Base-by-base conservation (phyloP, 2,329 filamentous ascomycete genomes). In the Boeremia lycopersici region DNA sequence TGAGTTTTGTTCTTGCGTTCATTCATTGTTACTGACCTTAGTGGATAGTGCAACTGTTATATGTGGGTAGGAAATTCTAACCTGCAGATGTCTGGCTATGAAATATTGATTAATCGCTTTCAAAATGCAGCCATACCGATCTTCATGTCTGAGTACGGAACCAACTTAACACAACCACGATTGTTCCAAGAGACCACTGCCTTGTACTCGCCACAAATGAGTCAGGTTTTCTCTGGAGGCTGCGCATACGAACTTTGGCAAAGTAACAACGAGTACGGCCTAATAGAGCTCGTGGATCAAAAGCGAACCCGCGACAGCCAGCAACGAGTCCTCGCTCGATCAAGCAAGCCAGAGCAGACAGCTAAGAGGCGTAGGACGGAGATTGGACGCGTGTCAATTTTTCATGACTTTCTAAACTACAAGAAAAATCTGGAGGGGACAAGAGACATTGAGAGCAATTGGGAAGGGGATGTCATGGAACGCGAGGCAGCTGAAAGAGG, bases 231-330 rank as follows among this genome's bases (percentile, higher is more conserved):
- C 31, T 61, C 56, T n/a, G 59, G 56, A 38, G 56, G 59, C 17
- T 59, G 52, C 12, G 59, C 23, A 2, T 61, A 61, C 31, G 52
- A 53, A 28, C 56, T 59, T 19, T 59, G 48, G 48, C 34, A 61
- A 38, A 15, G 25, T 10, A 0, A 35, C 6, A 61, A 61, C 25
- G 26, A 15, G 12, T 59, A 61, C 30, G 56, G 59, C 0, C 41
- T 61, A 4, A 47, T 59, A 2, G 48, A 61, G 13, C 17, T 57
- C 13, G 10, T 52, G 4, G 9, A 41, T 13, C 23, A 55, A 28
- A 34, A 46, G 12, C 40, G 41, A 19, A 8, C 8, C 13, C 40
- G 25, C 8, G 12, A 10, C 6, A 34, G 15, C 3, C 19, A 9
- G 12, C 10, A 45, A 6, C 23, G 3, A 28, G 31, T 42, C 13